These are phyloP conservation scores for Elsinoe fawcettii DNA, from an alignment of 2,329 filamentous ascomycete species.

Conservation along the genomic window DNA sequence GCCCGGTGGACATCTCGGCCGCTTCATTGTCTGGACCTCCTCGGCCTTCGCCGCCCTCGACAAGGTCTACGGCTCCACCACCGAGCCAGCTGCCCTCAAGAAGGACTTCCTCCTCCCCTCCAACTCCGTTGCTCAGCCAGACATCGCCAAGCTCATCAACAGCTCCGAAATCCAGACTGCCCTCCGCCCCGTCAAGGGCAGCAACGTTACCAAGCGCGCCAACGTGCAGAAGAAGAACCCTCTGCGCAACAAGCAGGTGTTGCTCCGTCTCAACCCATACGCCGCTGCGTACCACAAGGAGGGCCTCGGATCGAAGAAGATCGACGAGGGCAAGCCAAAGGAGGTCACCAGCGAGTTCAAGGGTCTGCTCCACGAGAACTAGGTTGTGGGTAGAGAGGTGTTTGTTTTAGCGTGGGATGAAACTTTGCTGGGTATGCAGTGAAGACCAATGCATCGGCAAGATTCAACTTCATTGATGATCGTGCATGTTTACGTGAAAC, in stretches of 20 bases:
- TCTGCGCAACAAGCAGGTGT: constrained; percentile 95
- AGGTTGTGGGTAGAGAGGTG: constrained; percentile 20
- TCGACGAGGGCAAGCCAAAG: constrained; percentile 55
- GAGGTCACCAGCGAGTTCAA: constrained; percentile 46
- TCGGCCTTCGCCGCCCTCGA: constrained; percentile 94
- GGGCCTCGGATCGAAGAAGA: constrained; percentile 66
- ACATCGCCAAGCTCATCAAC: constrained; percentile 98
- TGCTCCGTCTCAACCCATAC: constrained; percentile 98
- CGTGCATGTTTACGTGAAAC: neutral
- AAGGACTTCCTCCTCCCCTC: constrained; percentile 97
- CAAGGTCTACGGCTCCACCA: constrained; percentile 92
- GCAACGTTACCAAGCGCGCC: constrained; percentile 79
- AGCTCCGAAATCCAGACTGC: constrained; percentile 96
- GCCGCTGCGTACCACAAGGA: constrained; percentile 82
- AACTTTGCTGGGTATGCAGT: neutral
- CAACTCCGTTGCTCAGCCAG: constrained; percentile 87
- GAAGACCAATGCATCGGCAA: constrained; percentile 9
- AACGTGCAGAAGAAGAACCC: constrained; percentile 99
- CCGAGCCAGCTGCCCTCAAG: constrained; percentile 83
- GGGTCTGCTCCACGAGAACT: constrained; percentile 42
- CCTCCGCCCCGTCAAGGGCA: constrained; percentile 83
- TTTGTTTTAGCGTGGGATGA: constrained; percentile 8
- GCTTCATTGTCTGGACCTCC: constrained; percentile 99
- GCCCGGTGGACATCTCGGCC: constrained; percentile 95
- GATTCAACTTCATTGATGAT: neutral